Conservation (phyloP, 139 green algal genomes). For the Chlamydomonas urium region DNA sequence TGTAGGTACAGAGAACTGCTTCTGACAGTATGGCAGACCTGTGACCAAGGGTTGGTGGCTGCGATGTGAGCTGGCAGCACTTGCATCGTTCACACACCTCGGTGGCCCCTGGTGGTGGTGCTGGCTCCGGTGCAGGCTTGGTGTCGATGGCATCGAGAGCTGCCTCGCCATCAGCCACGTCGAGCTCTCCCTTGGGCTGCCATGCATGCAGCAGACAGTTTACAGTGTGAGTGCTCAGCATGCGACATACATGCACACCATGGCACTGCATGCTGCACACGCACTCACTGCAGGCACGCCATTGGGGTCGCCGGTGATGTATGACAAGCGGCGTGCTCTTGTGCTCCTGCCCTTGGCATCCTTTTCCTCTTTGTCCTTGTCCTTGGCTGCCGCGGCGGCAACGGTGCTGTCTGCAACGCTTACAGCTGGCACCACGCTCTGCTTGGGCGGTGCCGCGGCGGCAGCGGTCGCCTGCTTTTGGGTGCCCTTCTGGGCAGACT, state of each 20-base stretch:
- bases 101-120: no score
- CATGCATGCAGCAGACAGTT: not conserved
- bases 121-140: no score
- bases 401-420: not conserved
- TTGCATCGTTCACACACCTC: no score
- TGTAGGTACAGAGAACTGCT: not conserved
- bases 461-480: not conserved
- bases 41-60: not conserved
- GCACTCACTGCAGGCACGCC: not conserved
- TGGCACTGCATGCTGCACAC: not conserved
- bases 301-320: constrained; percentile 1
- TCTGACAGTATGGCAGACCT: not conserved
- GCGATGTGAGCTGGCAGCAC: no score
- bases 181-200: not conserved
- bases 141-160: no score
- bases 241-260: not conserved
- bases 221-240: not conserved
- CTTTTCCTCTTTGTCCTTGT: not conserved
- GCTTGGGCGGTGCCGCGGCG: no score
- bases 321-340: not conserved
- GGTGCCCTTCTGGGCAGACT: not conserved
- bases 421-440: no score
- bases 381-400: no score
- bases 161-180: no score
- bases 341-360: not conserved